phyloP scores from a whole-genome alignment of 2,329 filamentous ascomycete genomes.

The Cercospora zeina region DNA sequence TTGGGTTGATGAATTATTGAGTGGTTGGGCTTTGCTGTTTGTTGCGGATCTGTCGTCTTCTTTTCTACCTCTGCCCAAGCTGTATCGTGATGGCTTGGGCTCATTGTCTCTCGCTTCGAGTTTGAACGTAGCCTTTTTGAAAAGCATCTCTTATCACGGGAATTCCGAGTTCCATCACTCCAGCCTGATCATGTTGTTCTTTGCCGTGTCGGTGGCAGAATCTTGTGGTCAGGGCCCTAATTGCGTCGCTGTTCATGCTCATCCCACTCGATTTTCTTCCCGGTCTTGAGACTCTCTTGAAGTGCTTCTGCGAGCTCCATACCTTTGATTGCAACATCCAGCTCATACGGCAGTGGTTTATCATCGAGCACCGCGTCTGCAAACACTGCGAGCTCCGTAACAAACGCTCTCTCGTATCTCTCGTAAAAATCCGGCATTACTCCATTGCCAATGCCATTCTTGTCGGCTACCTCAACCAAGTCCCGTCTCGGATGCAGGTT shows the following conservation, averaged over 20 bases:
- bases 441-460: constrained; percentile 42
- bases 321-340: constrained; percentile 43
- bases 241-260: constrained; percentile 20
- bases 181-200: too few relatives aligned
- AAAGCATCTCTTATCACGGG: too few relatives aligned
- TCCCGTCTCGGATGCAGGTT: constrained; percentile 36
- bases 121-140: too few relatives aligned
- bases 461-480: constrained; percentile 41
- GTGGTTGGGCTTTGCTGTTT: not conserved
- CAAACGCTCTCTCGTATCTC: constrained; percentile 46
- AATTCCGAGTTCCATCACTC: too few relatives aligned
- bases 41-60: too few relatives aligned
- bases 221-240: too few relatives aligned
- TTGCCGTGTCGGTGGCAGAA: too few relatives aligned
- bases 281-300: constrained; percentile 58
- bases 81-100: too few relatives aligned
- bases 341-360: constrained; percentile 41
- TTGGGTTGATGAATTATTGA: not conserved
- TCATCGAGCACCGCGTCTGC: constrained; percentile 42
- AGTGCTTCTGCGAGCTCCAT: constrained; percentile 51
- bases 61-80: too few relatives aligned
- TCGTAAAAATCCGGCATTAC: constrained; percentile 46
- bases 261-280: constrained; percentile 55
- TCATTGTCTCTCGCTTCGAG: too few relatives aligned
- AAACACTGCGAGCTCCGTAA: constrained; percentile 46